These are phyloP conservation scores for Candida manassasensis DNA, from an alignment of 805 yeast genomes.

Conservation along the genomic window DNA sequence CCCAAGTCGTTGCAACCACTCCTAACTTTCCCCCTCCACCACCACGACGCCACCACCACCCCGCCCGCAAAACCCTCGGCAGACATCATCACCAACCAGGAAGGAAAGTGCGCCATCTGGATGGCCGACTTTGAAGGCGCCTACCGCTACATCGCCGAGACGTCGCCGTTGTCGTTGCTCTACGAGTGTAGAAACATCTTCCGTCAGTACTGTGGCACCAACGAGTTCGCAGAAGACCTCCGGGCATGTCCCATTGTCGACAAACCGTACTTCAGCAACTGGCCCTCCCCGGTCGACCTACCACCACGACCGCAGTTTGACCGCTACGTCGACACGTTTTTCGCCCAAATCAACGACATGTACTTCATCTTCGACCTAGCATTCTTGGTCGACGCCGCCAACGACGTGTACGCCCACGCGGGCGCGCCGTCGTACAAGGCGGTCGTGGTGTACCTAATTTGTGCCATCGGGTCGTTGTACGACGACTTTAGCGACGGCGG, in stretches of 20 bases:
- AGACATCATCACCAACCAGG: conserved; percentile 12
- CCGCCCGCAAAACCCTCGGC: not conserved
- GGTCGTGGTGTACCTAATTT: conserved; percentile 33
- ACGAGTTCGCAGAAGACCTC: conserved; percentile 30
- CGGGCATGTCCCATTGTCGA: conserved; percentile 33
- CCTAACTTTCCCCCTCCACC: conserved; percentile 9
- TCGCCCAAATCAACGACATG: conserved; percentile 35
- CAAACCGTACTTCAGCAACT: conserved; percentile 21
- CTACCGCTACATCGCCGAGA: conserved; percentile 37
- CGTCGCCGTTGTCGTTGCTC: conserved; percentile 37
- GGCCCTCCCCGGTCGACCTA: conserved; percentile 1
- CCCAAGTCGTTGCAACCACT: conserved; percentile 12
- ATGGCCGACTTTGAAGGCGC: conserved; percentile 33
- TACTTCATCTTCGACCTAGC: conserved; percentile 35
- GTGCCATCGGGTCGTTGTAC: conserved; percentile 40
- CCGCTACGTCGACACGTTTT: conserved; percentile 22
- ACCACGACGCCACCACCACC: not conserved
- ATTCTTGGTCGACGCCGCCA: conserved; percentile 22
- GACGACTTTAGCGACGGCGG: conserved; percentile 19
- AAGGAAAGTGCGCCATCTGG: conserved; percentile 22
- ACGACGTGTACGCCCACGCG: conserved; percentile 28
- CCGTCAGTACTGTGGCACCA: conserved; percentile 11
- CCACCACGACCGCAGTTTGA: conserved; percentile 8
- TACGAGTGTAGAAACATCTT: conserved; percentile 38
- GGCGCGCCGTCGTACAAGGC: conserved; percentile 11